A percentile compares a stretch with the other conserved stretches of the same genome.
phyloP scores from a whole-genome alignment of 768 basidiomycete species.

The Panus rudis region DNA sequence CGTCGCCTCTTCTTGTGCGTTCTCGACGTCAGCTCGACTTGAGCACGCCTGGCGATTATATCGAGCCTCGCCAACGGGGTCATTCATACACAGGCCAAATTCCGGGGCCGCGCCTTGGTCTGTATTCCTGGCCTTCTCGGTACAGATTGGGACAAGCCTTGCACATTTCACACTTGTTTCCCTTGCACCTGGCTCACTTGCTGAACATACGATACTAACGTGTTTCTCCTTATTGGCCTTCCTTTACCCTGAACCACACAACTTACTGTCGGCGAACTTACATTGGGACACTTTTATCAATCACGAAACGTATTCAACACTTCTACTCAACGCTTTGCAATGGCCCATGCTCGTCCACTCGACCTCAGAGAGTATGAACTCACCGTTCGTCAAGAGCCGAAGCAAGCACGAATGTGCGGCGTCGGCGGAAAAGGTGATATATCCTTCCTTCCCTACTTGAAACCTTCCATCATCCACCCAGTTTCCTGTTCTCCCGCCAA shows the following conservation, averaged over 20 bases:
- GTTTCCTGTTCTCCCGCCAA: not conserved
- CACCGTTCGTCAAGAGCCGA: conserved; percentile 83
- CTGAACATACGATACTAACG: not conserved
- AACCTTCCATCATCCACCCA: not conserved
- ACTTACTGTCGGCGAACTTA: not conserved
- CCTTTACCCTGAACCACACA: too few relatives aligned
- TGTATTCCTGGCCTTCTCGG: too few relatives aligned
- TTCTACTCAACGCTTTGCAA: not conserved
- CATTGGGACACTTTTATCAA: not conserved
- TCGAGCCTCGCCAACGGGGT: too few relatives aligned
- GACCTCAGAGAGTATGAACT: conserved; percentile 74
- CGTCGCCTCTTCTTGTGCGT: not conserved
- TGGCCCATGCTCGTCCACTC: conserved; percentile 13
- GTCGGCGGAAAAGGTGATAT: conserved; percentile 71
- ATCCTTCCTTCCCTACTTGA: conserved; percentile 7
- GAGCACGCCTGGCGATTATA: not conserved
- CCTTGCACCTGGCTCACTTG: not conserved
- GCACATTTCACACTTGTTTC: not conserved
- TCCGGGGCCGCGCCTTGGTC: too few relatives aligned
- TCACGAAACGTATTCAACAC: not conserved
- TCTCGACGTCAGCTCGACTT: not conserved
- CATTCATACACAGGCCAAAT: too few relatives aligned
- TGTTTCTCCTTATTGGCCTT: not conserved
- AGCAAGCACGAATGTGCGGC: conserved; percentile 87
- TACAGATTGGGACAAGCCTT: conserved; percentile 1